Evolutionary conservation across 768 basidiomycete species (phyloP), one percentile per base, ranked within the genome.

Genomic region (Candolleomyces aberdarensis): DNA sequence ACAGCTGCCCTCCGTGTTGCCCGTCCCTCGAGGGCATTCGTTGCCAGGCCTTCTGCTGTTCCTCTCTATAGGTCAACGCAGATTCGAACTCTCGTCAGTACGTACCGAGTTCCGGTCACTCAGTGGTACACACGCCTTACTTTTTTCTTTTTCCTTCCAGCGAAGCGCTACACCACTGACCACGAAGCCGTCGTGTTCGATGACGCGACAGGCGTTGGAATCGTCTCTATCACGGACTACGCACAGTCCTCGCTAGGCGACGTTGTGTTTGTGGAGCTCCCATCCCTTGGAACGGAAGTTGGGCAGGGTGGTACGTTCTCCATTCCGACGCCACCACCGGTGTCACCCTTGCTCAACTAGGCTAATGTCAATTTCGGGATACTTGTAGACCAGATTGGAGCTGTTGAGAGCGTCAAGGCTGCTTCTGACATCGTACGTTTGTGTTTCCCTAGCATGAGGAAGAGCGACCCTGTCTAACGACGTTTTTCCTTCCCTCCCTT

Each of bases 251-350:
- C 88, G 39, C 83, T 99, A 3, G 97, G 97, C 36, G 97, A 99
- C 72, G 94, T 98, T 56, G 97, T 98, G 51, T 99, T 92, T 76
- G 95, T 98, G 52, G 97, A 98, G 72, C 82, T 99, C 52, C 92
- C 93, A 1, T 66, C 70, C 10, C 70, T 81, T 9, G 94, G 90
- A 5, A 78, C 82, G 0, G 71, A 83, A 60, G 77, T 98, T 57
- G 70, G 70, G 8, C 78, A 89, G 73, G 92, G 91, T 66, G 92
- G 96, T 96, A 66, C 67, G 94, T 66, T 47, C 14, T 36, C 11
- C 36, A 36, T 36, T 36, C 36, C 36, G 36, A 36, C 36, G 36
- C 36, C 36, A 36, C 36, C 36, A 36, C 1, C 8, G 36, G 8
- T 36, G 36, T 36, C 64, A 29, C 20, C 29, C 20, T 57, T 52